phyloP scores from a whole-genome alignment of 1,139 yeast species.

The Candida gigantensis region DNA sequence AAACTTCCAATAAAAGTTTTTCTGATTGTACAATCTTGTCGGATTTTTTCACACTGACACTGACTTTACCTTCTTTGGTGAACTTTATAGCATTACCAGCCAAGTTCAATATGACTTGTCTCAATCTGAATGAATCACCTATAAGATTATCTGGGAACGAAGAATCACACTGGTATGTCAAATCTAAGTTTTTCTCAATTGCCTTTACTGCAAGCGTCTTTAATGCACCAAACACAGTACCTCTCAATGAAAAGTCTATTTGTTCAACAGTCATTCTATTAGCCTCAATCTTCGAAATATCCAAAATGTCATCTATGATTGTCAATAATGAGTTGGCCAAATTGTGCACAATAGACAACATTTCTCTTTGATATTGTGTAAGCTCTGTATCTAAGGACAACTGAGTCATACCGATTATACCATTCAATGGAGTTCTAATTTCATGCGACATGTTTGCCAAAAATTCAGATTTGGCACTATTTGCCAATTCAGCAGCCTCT shows the following conservation, averaged over 20 bases:
- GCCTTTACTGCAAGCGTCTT: conserved; percentile 88
- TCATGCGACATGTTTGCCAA: conserved; percentile 92
- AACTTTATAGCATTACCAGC: conserved; percentile 90
- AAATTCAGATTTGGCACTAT: conserved; percentile 87
- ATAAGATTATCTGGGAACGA: conserved; percentile 83
- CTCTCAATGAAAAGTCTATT: conserved; percentile 79
- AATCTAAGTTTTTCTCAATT: conserved; percentile 77
- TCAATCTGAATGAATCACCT: conserved; percentile 82
- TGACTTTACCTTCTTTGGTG: conserved; percentile 77
- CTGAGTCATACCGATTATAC: conserved; percentile 92
- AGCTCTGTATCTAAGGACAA: conserved; percentile 81
- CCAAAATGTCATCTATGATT: conserved; percentile 84
- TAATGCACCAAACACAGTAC: conserved; percentile 85
- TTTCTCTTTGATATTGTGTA: conserved; percentile 86
- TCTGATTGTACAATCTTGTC: conserved; percentile 45
- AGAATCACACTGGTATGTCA: conserved; percentile 79
- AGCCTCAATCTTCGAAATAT: conserved; percentile 90
- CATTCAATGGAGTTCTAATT: conserved; percentile 89
- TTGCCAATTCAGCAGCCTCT: conserved; percentile 90
- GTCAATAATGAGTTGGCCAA: conserved; percentile 81
- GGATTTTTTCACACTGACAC: conserved; percentile 59
- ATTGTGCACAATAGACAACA: conserved; percentile 84
- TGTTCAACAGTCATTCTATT: conserved; percentile 90
- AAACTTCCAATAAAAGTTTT: conserved; percentile 71
- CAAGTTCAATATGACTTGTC: conserved; percentile 80